A percentile compares a stretch with the other conserved stretches of the same genome.
These are phyloP conservation scores for Stephanodiscus triporus DNA, from an alignment of 108 stramenopile genomes.

Conservation along the genomic window DNA sequence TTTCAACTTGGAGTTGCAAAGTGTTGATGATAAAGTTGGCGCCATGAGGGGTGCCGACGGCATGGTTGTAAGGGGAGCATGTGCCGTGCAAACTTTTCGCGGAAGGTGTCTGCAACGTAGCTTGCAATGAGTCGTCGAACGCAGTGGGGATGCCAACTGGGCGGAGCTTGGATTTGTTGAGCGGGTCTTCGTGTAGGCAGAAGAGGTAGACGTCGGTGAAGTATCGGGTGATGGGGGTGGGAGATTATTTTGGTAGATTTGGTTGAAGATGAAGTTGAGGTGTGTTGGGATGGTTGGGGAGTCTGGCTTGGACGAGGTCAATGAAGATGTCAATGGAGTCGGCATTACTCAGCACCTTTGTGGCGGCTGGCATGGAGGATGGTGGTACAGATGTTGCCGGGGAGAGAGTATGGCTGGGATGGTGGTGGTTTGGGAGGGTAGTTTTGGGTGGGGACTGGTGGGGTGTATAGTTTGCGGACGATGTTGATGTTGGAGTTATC, in stretches of 20 bases:
- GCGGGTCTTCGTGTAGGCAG: too few species aligned
- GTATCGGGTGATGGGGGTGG: too few species aligned
- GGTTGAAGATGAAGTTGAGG: conserved; percentile 9
- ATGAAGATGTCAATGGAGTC: conserved; percentile 23
- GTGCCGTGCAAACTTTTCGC: too few species aligned
- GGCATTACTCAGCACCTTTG: conserved; percentile 4
- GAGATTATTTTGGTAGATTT: conserved; percentile 6
- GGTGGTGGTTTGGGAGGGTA: background rate
- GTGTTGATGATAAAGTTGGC: too few species aligned
- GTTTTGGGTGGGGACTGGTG: background rate
- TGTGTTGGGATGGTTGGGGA: background rate
- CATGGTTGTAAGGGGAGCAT: background rate
- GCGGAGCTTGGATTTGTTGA: conserved; percentile 25
- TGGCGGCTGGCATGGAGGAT: background rate
- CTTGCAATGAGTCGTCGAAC: conserved; percentile 27
- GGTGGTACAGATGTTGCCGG: conserved; percentile 15
- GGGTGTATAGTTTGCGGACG: background rate
- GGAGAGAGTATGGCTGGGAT: conserved; percentile 6
- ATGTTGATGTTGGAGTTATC: conserved; percentile 8
- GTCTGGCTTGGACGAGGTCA: conserved; percentile 6
- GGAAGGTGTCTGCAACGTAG: conserved; percentile 8
- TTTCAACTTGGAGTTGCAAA: too few species aligned
- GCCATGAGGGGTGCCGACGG: too few species aligned
- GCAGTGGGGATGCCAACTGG: conserved; percentile 36
- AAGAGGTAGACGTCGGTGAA: too few species aligned